These are phyloP conservation scores for Leishmania braziliensis DNA, from an alignment of 208 protist genomes.

Conservation along the genomic window DNA sequence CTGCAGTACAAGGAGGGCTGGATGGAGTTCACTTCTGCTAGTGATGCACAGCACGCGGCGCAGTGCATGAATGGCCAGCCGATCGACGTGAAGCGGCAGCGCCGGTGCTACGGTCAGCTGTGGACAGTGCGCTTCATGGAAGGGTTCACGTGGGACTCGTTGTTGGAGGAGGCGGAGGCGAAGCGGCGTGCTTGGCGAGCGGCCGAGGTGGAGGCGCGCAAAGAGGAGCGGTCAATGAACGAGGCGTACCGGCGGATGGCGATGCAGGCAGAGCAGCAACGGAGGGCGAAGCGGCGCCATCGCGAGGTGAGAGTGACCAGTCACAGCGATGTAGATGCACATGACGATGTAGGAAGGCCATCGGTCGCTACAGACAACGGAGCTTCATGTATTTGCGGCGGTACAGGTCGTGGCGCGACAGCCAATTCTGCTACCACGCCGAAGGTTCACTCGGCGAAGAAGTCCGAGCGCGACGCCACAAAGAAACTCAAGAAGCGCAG, in stretches of 20 bases:
- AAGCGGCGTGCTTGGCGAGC: constrained; percentile 43
- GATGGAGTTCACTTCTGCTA: constrained; percentile 67
- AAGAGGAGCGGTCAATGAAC: constrained; percentile 62
- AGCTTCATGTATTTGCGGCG: not conserved
- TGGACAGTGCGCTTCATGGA: constrained; percentile 77
- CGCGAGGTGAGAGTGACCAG: not conserved
- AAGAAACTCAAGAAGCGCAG: constrained; percentile 2
- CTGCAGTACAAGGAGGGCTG: constrained; percentile 81
- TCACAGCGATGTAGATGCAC: not conserved
- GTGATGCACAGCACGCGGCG: constrained; percentile 52
- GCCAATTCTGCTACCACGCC: not conserved
- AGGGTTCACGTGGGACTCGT: constrained; percentile 61
- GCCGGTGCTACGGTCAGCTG: constrained; percentile 74
- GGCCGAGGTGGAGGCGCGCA: constrained; percentile 52
- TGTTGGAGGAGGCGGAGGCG: constrained; percentile 69
- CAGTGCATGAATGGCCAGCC: constrained; percentile 58
- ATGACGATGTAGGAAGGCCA: not conserved
- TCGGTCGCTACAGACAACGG: not conserved
- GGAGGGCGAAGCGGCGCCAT: constrained; percentile 14
- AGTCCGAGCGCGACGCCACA: not conserved
- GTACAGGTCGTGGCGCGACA: not conserved
- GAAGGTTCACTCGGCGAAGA: constrained; percentile 1
- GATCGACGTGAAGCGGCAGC: constrained; percentile 64
- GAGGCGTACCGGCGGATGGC: constrained; percentile 77
- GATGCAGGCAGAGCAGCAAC: constrained; percentile 34